phyloP scores from a whole-genome alignment of 345 rosid genomes.

The Mallotus nudiflorus region DNA sequence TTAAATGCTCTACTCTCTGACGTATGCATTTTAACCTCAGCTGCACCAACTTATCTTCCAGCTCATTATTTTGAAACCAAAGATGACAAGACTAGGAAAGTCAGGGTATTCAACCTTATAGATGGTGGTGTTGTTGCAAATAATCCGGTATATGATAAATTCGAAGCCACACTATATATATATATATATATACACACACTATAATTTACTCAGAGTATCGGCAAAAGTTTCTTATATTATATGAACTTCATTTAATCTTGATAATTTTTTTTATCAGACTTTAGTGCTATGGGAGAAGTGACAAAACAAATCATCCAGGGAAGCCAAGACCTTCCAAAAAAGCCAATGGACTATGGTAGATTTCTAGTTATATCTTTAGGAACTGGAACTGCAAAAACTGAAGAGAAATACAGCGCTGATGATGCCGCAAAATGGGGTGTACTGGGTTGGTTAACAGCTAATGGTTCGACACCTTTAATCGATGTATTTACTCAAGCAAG shows the following conservation, averaged over 20 bases:
- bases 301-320: slow-evolving; percentile 42
- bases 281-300: slow-evolving; percentile 53
- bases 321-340: slow-evolving; percentile 37
- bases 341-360: slow-evolving; percentile 46
- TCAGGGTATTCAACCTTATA: slow-evolving; percentile 30
- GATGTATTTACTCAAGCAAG: slow-evolving; percentile 64
- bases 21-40: slow-evolving; percentile 30
- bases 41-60: slow-evolving; percentile 37
- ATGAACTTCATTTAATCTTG: background rate
- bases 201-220: no score
- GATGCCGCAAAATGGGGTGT: slow-evolving; percentile 63
- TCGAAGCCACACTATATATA: background rate
- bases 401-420: slow-evolving; percentile 41
- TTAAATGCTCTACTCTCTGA: slow-evolving; percentile 28
- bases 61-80: background rate
- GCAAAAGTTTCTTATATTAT: no score
- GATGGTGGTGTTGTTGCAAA: slow-evolving; percentile 44
- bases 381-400: slow-evolving; percentile 41
- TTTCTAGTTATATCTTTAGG: slow-evolving; percentile 62
- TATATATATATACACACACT: no score
- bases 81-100: background rate
- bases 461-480: slow-evolving; percentile 49
- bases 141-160: slow-evolving; percentile 24
- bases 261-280: slow-evolving; percentile 20
- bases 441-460: slow-evolving; percentile 56